phyloP scores from a whole-genome alignment of 805 yeast species.

The Nakazawaea ambrosiae region DNA sequence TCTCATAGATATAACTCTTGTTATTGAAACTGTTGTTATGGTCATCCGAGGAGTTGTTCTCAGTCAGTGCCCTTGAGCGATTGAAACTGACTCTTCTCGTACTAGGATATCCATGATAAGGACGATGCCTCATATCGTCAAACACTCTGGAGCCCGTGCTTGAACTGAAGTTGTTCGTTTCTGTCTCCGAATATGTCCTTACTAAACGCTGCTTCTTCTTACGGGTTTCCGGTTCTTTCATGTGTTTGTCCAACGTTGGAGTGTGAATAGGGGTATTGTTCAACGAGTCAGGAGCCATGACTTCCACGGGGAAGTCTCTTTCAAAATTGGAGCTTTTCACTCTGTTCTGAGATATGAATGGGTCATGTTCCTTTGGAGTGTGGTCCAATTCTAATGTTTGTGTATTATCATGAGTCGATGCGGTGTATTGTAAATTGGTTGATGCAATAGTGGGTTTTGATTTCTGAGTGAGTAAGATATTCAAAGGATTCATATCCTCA shows the following conservation, averaged over 20 bases:
- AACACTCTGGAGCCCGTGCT: conserved; percentile 46
- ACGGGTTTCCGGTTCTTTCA: background rate
- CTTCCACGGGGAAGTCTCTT: conserved; percentile 11
- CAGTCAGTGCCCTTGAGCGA: background rate
- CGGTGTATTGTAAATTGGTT: conserved; percentile 10
- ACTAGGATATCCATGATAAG: conserved; percentile 19
- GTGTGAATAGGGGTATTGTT: conserved; percentile 2
- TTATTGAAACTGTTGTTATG: conserved; percentile 8
- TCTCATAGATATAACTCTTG: conserved; percentile 14
- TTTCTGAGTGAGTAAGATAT: conserved; percentile 1
- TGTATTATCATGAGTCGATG: conserved; percentile 7
- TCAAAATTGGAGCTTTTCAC: conserved; percentile 1
- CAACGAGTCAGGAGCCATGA: conserved; percentile 10
- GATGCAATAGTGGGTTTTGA: conserved; percentile 9
- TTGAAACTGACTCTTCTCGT: conserved; percentile 6
- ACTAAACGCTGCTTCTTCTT: conserved; percentile 25
- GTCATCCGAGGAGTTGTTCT: background rate
- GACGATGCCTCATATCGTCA: conserved; percentile 47
- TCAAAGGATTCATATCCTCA: background rate
- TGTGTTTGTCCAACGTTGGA: background rate
- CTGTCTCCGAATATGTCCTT: conserved; percentile 60
- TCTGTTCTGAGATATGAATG: background rate
- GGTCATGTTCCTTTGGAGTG: background rate
- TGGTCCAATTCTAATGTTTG: conserved; percentile 6
- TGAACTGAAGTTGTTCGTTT: conserved; percentile 50